Conservation (phyloP, 2,329 filamentous ascomycete genomes). For the Aspergillus piperis region DNA sequence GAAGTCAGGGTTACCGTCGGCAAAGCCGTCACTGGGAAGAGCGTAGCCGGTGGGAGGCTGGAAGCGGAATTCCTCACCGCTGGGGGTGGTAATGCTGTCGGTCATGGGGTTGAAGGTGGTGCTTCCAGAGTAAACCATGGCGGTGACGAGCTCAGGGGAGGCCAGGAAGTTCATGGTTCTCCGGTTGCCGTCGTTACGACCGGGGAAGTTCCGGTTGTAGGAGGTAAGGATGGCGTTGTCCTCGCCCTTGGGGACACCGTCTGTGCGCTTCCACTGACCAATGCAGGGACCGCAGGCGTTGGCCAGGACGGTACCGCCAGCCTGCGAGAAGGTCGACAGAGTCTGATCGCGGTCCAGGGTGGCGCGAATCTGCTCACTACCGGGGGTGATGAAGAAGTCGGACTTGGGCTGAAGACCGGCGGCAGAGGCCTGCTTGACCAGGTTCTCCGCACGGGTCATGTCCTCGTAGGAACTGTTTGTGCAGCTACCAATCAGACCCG, state of each 20-base stretch:
- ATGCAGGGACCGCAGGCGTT: constrained; percentile 96
- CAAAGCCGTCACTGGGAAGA: constrained; percentile 73
- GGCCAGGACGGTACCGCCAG: constrained; percentile 85
- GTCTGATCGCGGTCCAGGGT: constrained; percentile 89
- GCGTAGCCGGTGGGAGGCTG: constrained; percentile 66
- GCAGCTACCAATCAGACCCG: constrained; percentile 94
- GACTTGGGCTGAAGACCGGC: constrained; percentile 88
- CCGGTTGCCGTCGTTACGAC: constrained; percentile 94
- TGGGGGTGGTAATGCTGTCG: constrained; percentile 76
- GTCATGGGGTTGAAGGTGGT: constrained; percentile 97
- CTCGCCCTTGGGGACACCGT: constrained; percentile 80
- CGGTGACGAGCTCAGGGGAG: constrained; percentile 93
- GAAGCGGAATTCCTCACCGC: constrained; percentile 83
- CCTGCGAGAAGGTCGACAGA: constrained; percentile 78
- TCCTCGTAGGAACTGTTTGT: constrained; percentile 99
- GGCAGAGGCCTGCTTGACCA: constrained; percentile 85
- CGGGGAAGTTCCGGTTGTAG: constrained; percentile 98
- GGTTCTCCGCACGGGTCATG: constrained; percentile 91
- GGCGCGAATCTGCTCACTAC: constrained; percentile 93
- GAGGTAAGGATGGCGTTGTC: constrained; percentile 93
- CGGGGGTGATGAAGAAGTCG: constrained; percentile 94
- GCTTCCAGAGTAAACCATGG: constrained; percentile 87
- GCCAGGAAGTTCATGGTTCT: constrained; percentile 99
- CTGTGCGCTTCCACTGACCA: constrained; percentile 91
- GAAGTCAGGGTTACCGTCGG: constrained; percentile 72